A percentile compares a stretch with the other conserved stretches of the same genome.
phyloP scores from a whole-genome alignment of 1,284 basidiomycete species.

The Rhodotorula glutinis region DNA sequence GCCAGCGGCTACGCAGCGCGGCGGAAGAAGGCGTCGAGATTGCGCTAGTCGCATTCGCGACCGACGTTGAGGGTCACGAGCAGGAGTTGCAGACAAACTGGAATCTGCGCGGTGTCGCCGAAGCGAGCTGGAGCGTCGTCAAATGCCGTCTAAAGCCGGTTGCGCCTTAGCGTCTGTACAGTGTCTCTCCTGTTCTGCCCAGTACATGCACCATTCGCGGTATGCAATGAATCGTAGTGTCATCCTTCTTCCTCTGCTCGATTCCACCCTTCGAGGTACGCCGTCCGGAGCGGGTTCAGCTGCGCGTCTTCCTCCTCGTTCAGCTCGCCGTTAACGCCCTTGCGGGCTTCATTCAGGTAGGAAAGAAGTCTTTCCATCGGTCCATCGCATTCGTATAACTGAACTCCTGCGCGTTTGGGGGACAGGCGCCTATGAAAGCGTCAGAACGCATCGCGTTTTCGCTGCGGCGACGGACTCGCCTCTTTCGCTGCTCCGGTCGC shows the following conservation, averaged over 20 bases:
- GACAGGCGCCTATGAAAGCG: no score
- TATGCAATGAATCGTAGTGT: neutral
- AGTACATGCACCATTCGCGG: no score
- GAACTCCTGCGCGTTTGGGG: no score
- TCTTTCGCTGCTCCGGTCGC: no score
- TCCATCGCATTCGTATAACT: no score
- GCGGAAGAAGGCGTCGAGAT: conserved; percentile 2
- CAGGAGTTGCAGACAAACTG: conserved; percentile 32
- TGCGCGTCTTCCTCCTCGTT: conserved; percentile 33
- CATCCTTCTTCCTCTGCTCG: conserved; percentile 14
- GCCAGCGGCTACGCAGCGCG: neutral
- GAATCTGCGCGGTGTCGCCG: conserved; percentile 30
- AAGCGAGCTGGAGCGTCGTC: conserved; percentile 34
- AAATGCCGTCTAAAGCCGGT: neutral
- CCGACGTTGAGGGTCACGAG: conserved; percentile 16
- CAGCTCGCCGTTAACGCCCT: conserved; percentile 17
- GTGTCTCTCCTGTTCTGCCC: neutral
- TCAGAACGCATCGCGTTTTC: no score
- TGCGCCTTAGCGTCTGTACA: neutral
- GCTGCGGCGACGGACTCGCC: no score
- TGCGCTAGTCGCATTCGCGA: conserved; percentile 25
- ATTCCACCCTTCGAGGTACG: conserved; percentile 27
- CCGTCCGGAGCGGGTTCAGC: conserved; percentile 33
- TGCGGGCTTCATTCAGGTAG: neutral
- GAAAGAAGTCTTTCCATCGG: no score